A percentile compares a stretch with the other conserved stretches of the same genome.
These are phyloP conservation scores for Podospora anserina DNA, from an alignment of 495 filamentous ascomycete species.

Conservation along the genomic window DNA sequence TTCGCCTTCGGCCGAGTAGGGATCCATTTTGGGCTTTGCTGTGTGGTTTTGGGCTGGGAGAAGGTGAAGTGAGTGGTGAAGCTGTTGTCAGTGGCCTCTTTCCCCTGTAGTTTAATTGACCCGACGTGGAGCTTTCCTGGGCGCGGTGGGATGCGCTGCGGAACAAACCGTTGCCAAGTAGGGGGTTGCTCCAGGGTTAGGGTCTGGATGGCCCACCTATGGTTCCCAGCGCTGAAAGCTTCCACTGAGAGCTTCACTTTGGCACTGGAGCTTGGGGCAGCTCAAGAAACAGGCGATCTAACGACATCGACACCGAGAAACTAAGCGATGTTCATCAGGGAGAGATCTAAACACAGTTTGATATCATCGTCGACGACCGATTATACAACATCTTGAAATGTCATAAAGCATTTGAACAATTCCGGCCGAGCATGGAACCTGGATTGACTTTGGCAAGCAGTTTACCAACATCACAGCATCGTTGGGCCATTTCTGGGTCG, in stretches of 20 bases:
- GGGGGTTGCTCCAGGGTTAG: conserved; percentile 5
- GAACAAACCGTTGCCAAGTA: conserved; percentile 11
- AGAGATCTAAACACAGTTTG: background rate
- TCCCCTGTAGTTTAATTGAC: conserved; percentile 17
- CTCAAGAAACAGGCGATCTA: conserved; percentile 20
- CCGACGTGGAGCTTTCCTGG: conserved; percentile 26
- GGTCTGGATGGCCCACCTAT: background rate
- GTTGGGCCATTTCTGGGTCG: background rate
- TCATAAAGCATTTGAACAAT: background rate
- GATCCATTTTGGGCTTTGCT: conserved; percentile 53
- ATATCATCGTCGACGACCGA: background rate
- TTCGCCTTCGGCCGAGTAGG: conserved; percentile 92
- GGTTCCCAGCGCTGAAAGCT: conserved; percentile 7
- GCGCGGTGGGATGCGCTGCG: conserved; percentile 3
- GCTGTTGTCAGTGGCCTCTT: conserved; percentile 8
- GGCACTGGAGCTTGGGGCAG: conserved; percentile 15
- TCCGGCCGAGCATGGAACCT: too few species aligned
- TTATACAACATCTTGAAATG: background rate
- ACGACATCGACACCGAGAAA: conserved; percentile 13
- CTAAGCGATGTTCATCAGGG: conserved; percentile 19
- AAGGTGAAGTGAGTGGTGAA: conserved; percentile 2
- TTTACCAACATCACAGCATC: background rate
- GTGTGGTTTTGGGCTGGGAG: conserved; percentile 1
- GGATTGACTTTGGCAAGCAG: background rate
- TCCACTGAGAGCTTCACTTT: conserved; percentile 10